A percentile compares a stretch with the other conserved stretches of the same genome.
Evolutionary conservation across 23 red algal species (phyloP).

Genomic region (Gracilaria vermiculophylla): DNA sequence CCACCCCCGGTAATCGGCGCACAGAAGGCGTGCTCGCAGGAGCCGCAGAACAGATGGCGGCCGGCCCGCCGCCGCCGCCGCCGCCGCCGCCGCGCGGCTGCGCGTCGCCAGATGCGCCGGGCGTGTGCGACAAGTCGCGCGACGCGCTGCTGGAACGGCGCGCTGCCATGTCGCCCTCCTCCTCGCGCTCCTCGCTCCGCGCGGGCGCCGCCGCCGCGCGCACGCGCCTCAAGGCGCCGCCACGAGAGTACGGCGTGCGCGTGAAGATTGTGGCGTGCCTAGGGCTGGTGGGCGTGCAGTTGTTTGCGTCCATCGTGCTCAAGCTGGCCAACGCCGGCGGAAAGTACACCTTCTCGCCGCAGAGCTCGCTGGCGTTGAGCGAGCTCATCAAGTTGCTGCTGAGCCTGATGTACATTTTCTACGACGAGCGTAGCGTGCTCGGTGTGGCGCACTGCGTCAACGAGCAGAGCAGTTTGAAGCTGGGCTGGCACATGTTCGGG

Average conservation of each 20-base stretch:
- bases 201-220: no score
- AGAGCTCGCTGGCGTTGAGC: constrained; percentile 23
- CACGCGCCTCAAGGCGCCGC: background rate
- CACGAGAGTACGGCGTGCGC: constrained; percentile 3
- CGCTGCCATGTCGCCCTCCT: background rate
- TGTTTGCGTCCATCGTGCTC: constrained; percentile 34
- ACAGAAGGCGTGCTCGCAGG: no score
- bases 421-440: background rate
- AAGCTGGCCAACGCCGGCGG: constrained; percentile 9
- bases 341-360: constrained; percentile 39
- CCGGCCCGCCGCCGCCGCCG: no score
- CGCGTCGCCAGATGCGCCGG: no score
- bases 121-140: no score
- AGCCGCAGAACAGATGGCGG: no score
- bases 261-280: constrained; percentile 14
- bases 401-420: background rate
- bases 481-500: constrained; percentile 25
- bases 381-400: constrained; percentile 40
- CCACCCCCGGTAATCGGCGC: no score
- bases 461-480: background rate
- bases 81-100: no score
- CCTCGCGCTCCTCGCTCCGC: background rate
- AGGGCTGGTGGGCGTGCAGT: constrained; percentile 20
- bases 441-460: background rate
- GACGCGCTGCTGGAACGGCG: no score